Conservation (phyloP, 495 filamentous ascomycete species). For the Niebla homalea region DNA sequence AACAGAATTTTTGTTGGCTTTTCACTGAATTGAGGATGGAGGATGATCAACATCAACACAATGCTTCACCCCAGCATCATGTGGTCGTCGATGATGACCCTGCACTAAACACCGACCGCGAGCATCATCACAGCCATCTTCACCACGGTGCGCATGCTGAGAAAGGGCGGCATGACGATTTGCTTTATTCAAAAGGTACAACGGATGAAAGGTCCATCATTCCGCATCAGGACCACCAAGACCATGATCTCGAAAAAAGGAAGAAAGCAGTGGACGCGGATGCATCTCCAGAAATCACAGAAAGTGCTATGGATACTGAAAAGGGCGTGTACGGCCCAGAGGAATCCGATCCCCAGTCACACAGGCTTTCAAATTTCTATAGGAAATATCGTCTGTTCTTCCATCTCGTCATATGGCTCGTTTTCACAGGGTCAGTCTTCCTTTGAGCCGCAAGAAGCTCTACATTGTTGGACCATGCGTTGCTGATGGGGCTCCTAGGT, state of each 20-base stretch:
- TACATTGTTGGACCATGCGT: neutral
- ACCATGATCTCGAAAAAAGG: constrained; percentile 22
- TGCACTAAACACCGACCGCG: constrained; percentile 25
- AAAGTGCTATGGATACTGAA: constrained; percentile 24
- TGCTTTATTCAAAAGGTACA: constrained; percentile 33
- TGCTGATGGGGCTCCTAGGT: constrained; percentile 32
- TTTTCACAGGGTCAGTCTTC: constrained; percentile 47
- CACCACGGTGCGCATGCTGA: constrained; percentile 36
- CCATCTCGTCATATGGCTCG: constrained; percentile 37
- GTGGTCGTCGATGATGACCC: constrained; percentile 27
- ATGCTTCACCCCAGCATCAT: constrained; percentile 20
- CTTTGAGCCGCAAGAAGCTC: neutral
- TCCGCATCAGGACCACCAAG: constrained; percentile 28
- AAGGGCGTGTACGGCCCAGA: constrained; percentile 26
- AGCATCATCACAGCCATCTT: constrained; percentile 40
- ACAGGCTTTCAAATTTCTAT: constrained; percentile 24
- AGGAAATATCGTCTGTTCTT: constrained; percentile 27
- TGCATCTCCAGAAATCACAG: constrained; percentile 9
- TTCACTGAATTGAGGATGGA: no score
- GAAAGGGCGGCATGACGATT: constrained; percentile 31
- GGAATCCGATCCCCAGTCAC: constrained; percentile 18
- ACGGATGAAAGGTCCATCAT: constrained; percentile 32
- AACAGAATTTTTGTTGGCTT: no score
- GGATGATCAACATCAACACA: no score
- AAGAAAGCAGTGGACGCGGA: constrained; percentile 22